Conservation (phyloP, 805 yeast species). For the Ogataea nakhonphanomensis region DNA sequence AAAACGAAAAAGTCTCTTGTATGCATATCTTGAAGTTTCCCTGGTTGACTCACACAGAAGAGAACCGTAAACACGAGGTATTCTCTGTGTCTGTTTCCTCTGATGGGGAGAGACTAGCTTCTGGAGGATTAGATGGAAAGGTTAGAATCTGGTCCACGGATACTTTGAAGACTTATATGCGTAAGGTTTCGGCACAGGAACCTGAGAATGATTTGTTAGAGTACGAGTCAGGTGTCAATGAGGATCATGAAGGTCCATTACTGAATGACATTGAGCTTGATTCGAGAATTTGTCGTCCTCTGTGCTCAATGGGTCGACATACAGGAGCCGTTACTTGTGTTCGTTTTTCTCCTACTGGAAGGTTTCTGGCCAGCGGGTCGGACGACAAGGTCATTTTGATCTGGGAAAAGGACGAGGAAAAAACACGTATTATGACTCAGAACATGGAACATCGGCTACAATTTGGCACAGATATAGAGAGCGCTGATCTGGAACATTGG, state of each 20-base stretch:
- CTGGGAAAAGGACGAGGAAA: constrained; percentile 86
- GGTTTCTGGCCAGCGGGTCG: constrained; percentile 90
- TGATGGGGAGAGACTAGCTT: constrained; percentile 81
- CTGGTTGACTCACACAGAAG: constrained; percentile 76
- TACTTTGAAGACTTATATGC: constrained; percentile 45
- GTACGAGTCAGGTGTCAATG: neutral
- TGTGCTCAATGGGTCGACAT: constrained; percentile 91
- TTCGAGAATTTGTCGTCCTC: constrained; percentile 45
- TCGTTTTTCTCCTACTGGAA: constrained; percentile 86
- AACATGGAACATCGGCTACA: constrained; percentile 27
- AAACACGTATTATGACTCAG: constrained; percentile 38
- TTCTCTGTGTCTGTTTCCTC: constrained; percentile 78
- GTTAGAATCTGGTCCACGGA: constrained; percentile 82
- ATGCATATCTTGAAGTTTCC: constrained; percentile 70
- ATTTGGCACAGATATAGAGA: constrained; percentile 33
- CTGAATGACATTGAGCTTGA: constrained; percentile 24
- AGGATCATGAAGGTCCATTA: constrained; percentile 1
- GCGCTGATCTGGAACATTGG: constrained; percentile 86
- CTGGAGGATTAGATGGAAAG: constrained; percentile 93
- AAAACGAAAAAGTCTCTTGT: neutral
- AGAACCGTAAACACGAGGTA: constrained; percentile 75
- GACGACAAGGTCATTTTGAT: constrained; percentile 89
- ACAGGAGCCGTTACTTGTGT: constrained; percentile 96
- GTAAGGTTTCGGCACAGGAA: constrained; percentile 22
- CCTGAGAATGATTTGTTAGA: constrained; percentile 7